Evolutionary conservation across 164 flowering plant genomes (phyloP).

Genomic region (Liquidambar formosana): DNA sequence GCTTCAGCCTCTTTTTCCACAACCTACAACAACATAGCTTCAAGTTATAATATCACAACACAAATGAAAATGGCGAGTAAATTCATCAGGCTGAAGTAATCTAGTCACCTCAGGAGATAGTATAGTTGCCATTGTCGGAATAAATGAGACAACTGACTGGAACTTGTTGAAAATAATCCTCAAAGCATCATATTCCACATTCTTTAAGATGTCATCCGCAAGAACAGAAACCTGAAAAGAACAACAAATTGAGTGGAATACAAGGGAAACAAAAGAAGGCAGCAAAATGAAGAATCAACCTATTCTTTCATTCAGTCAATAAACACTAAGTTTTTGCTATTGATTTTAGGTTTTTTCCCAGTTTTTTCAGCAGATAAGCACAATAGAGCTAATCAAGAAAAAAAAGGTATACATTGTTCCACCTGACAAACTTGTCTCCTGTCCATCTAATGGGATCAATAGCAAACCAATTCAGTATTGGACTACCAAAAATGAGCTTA

Average conservation of each 20-base stretch:
- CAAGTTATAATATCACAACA: background rate
- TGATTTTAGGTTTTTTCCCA: no score
- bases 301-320: background rate
- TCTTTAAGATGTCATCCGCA: conserved; percentile 94
- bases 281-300: background rate
- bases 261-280: background rate
- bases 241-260: background rate
- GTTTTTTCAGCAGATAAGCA: no score
- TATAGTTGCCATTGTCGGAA: conserved; percentile 77
- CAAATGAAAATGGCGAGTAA: background rate
- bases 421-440: background rate
- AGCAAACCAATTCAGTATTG: background rate
- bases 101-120: conserved; percentile 84
- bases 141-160: conserved; percentile 73
- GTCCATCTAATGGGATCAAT: background rate
- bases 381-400: background rate
- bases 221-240: conserved; percentile 77
- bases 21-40: conserved; percentile 38
- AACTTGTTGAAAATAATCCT: conserved; percentile 87
- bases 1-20: conserved; percentile 87
- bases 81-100: background rate
- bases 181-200: conserved; percentile 89
- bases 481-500: background rate
- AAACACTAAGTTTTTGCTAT: background rate
- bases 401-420: background rate